A percentile compares a stretch with the other conserved stretches of the same genome.
Conservation (phyloP, 1,284 basidiomycete genomes). For the Caloboletus inedulis region DNA sequence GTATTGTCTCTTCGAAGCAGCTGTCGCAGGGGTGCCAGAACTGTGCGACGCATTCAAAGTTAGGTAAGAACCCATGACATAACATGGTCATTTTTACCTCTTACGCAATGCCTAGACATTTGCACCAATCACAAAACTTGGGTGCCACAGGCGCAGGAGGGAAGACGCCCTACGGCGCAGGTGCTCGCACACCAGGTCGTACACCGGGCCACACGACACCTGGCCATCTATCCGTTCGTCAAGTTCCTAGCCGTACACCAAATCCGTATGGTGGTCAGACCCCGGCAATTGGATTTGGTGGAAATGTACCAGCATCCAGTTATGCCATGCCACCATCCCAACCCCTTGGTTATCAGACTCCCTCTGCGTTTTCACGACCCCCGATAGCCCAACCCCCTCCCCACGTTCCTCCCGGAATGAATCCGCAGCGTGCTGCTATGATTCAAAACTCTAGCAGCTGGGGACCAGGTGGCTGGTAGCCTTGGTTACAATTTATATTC, state of each 20-base stretch:
- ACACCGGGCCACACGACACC: slow-evolving; percentile 71
- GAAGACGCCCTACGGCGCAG: slow-evolving; percentile 77
- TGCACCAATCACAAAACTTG: slow-evolving; percentile 76
- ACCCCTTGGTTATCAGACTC: slow-evolving; percentile 62
- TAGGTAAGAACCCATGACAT: slow-evolving; percentile 45
- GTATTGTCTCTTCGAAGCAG: slow-evolving; percentile 84
- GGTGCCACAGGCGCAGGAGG: slow-evolving; percentile 56
- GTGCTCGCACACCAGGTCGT: slow-evolving; percentile 72
- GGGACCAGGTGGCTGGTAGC: slow-evolving; percentile 36
- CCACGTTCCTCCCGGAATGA: slow-evolving; percentile 51
- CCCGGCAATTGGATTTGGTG: slow-evolving; percentile 39
- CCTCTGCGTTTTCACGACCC: slow-evolving; percentile 42
- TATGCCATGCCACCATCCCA: slow-evolving; percentile 38
- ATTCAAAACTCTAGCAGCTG: slow-evolving; percentile 46
- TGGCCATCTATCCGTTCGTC: slow-evolving; percentile 70
- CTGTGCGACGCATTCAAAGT: slow-evolving; percentile 96
- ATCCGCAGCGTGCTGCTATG: slow-evolving; percentile 61
- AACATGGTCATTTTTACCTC: slow-evolving; percentile 9
- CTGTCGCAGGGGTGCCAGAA: slow-evolving; percentile 86
- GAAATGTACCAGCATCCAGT: slow-evolving; percentile 25
- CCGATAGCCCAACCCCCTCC: slow-evolving; percentile 44
- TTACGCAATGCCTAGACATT: slow-evolving; percentile 48
- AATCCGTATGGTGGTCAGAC: slow-evolving; percentile 65
- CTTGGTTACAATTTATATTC: slow-evolving; percentile 14
- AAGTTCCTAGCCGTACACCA: slow-evolving; percentile 60